phyloP scores from a whole-genome alignment of 805 yeast species.

The Dipodascus geniculatus region DNA sequence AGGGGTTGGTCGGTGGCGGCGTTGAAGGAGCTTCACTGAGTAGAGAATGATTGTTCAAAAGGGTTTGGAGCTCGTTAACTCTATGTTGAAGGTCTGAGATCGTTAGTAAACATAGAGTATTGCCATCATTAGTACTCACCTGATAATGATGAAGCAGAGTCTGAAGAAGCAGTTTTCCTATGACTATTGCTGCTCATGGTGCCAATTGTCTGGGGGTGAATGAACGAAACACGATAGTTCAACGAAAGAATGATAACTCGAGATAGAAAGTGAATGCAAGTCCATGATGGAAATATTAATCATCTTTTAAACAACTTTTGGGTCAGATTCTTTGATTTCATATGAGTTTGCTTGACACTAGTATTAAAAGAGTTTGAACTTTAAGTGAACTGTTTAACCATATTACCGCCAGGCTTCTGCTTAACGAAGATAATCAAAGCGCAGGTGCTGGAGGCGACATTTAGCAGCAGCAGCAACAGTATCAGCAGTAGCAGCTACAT shows the following conservation, averaged over 20 bases:
- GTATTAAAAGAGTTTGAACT: not conserved
- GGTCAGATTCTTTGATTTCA: not conserved
- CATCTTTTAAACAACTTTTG: not conserved
- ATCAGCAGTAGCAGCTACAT: no score
- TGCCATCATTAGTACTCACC: not conserved
- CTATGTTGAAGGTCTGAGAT: not conserved
- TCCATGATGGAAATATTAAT: not conserved
- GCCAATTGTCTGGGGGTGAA: not conserved
- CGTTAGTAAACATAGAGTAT: not conserved
- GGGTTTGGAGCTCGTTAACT: not conserved
- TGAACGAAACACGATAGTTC: not conserved
- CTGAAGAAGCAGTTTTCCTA: not conserved
- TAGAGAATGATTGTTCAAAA: not conserved
- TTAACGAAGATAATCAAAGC: not conserved
- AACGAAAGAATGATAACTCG: not conserved
- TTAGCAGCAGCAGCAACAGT: not conserved
- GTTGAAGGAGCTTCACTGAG: not conserved
- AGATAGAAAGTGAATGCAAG: not conserved
- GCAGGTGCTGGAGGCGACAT: not conserved
- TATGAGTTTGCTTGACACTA: not conserved
- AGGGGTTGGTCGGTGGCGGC: not conserved
- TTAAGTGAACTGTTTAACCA: conserved; percentile 1
- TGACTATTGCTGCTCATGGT: not conserved
- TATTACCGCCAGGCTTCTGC: not conserved
- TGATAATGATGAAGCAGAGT: not conserved